A percentile compares a stretch with the other conserved stretches of the same genome.
Conservation (phyloP, 495 filamentous ascomycete species). For the Chaetomium tenue region DNA sequence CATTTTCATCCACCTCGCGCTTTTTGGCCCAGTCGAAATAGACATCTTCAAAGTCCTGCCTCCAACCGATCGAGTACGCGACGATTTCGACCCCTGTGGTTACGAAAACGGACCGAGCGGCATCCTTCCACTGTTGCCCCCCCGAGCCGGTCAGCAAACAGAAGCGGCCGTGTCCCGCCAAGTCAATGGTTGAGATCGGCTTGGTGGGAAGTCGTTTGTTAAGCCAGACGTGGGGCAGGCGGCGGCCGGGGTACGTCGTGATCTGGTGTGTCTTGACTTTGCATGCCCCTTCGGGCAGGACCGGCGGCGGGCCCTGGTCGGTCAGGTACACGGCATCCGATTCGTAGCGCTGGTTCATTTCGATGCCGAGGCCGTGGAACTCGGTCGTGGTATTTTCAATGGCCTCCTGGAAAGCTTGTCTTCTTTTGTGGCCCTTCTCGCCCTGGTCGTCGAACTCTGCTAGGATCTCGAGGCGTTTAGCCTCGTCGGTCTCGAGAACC, state of each 20-base stretch:
- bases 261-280: slow-evolving; percentile 25
- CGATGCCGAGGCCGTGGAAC: slow-evolving; percentile 41
- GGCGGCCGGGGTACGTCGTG: slow-evolving; percentile 39
- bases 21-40: slow-evolving; percentile 40
- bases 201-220: slow-evolving; percentile 32
- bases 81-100: slow-evolving; percentile 30
- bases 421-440: slow-evolving; percentile 26
- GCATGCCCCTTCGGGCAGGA: slow-evolving; percentile 23
- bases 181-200: slow-evolving; percentile 40
- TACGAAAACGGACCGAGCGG: slow-evolving; percentile 26
- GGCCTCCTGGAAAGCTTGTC: slow-evolving; percentile 31
- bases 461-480: slow-evolving; percentile 26
- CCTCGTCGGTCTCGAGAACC: slow-evolving; percentile 34
- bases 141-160: slow-evolving; percentile 42
- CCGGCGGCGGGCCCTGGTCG: slow-evolving; percentile 27
- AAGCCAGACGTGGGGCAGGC: slow-evolving; percentile 47
- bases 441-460: slow-evolving; percentile 35
- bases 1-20: slow-evolving; percentile 41
- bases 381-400: slow-evolving; percentile 37
- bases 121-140: slow-evolving; percentile 37
- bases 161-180: slow-evolving; percentile 39
- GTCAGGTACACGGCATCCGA: slow-evolving; percentile 30
- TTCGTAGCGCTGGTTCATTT: slow-evolving; percentile 46
- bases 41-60: slow-evolving; percentile 42
- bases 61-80: slow-evolving; percentile 41